Conservation (phyloP, 495 filamentous ascomycete species). For the Bacidia gigantensis region DNA sequence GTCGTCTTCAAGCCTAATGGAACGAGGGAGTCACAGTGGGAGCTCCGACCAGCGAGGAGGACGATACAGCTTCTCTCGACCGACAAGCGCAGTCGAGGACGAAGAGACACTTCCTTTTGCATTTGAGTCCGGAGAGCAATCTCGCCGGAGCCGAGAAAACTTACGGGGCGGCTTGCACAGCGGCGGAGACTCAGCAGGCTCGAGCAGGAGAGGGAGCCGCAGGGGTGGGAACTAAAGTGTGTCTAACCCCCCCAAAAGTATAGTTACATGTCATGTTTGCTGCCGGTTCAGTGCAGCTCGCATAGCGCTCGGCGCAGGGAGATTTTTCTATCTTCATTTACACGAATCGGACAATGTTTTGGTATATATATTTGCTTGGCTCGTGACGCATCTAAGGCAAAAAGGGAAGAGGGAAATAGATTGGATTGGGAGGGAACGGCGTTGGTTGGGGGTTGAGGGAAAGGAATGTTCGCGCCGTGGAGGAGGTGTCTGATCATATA, state of each 20-base stretch:
- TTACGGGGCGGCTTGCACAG: constrained; percentile 34
- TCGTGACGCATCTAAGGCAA: constrained; percentile 7
- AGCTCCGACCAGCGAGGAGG: constrained; percentile 31
- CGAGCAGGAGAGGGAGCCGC: constrained; percentile 8
- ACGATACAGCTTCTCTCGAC: constrained; percentile 31
- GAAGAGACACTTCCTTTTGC: constrained; percentile 77
- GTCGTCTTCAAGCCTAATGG: constrained; percentile 29
- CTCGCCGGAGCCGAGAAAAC: constrained; percentile 63
- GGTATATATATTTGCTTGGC: constrained; percentile 4
- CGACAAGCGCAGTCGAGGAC: constrained; percentile 37
- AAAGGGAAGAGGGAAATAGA: constrained; percentile 10
- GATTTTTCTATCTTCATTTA: not conserved
- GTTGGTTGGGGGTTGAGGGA: not conserved
- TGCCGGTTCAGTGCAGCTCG: too few species aligned
- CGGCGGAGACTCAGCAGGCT: constrained; percentile 17
- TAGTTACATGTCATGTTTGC: too few species aligned
- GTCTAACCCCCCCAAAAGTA: not conserved
- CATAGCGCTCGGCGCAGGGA: too few species aligned
- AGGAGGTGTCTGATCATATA: not conserved
- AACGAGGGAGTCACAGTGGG: constrained; percentile 41
- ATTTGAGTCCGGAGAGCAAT: constrained; percentile 47
- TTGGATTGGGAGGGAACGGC: constrained; percentile 1
- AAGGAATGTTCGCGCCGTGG: not conserved
- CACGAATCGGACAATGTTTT: not conserved
- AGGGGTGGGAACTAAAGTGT: constrained; percentile 8